Base-by-base conservation (phyloP, 768 basidiomycete genomes). In the Kwoniella heveanensis region DNA sequence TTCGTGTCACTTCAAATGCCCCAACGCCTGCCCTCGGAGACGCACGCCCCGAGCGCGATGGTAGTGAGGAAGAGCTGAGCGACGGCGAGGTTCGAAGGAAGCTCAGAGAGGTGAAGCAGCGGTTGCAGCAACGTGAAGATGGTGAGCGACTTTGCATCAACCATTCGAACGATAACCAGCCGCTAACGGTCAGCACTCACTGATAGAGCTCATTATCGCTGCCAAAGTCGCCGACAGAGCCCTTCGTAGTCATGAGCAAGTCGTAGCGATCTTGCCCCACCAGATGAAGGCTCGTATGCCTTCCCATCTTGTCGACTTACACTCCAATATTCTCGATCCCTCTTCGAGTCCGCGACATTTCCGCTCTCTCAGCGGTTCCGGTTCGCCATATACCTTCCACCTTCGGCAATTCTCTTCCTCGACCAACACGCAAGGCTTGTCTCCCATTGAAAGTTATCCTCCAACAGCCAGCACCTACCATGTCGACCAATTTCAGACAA, bases 121-220 rank as follows among this genome's bases (percentile, higher is more conserved):
- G 52, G 30, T 53, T 76, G 26, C 50, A 60, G 37, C 61, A 54
- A 30, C 25, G 74, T 50, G 71, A 76, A 9, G 62, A 69, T 21
- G 74, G 74, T 71, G 50, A 62, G 74, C 56, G 32, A 7, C 26
- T 32, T 5, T 2, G n/a, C n/a, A n/a, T n/a, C n/a, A n/a, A n/a
- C n/a, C n/a, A n/a, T n/a, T n/a, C n/a, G n/a, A n/a, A n/a, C n/a
- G n/a, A n/a, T n/a, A n/a, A n/a, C n/a, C n/a, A n/a, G n/a, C n/a
- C n/a, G n/a, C n/a, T n/a, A n/a, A n/a, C n/a, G n/a, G n/a, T n/a
- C n/a, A n/a, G n/a, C n/a, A n/a, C n/a, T 57, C 12, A 47, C 32
- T 47, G 30, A 44, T 32, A 76, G 74, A 76, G 63, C 57, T 76
- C 12, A 55, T 66, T 15, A 65, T 76, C 57, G 74, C 74, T 27